Conservation (phyloP, 2,329 filamentous ascomycete genomes). For the Colletotrichum salicis region DNA sequence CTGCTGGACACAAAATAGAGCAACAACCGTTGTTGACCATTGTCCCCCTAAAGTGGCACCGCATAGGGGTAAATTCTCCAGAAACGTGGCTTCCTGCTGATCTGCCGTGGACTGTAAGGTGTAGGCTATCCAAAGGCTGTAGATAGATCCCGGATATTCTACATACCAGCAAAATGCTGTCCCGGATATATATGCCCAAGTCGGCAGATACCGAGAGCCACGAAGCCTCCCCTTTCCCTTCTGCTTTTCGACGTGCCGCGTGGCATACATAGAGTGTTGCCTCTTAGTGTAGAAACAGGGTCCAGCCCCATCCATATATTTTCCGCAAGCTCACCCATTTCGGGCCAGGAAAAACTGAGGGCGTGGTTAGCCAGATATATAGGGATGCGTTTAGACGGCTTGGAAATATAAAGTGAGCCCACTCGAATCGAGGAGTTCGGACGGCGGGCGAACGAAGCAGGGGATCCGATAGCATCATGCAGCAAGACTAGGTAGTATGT, state of each 20-base stretch:
- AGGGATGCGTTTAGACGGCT: neutral
- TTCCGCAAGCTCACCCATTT: neutral
- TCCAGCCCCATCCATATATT: too few species aligned
- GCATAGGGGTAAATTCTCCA: neutral
- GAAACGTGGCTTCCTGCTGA: neutral
- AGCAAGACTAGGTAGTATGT: neutral
- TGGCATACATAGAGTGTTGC: neutral
- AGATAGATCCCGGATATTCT: neutral
- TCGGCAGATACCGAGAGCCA: neutral
- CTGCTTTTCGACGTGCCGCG: neutral
- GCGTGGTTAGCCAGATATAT: neutral
- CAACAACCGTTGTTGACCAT: neutral
- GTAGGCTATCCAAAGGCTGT: neutral
- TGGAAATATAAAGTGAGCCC: neutral
- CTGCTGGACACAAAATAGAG: neutral
- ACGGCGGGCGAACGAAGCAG: slow-evolving; percentile 3
- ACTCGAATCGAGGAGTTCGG: neutral
- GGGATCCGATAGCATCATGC: slow-evolving; percentile 18
- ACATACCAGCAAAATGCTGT: neutral
- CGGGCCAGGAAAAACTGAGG: neutral
- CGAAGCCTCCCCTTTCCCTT: neutral
- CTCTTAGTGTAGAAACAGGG: neutral
- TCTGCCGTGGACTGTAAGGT: neutral
- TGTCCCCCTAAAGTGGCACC: neutral
- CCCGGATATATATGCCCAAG: neutral